Base-by-base conservation (phyloP, 805 yeast genomes). In the Yamadazyma endophytica region DNA sequence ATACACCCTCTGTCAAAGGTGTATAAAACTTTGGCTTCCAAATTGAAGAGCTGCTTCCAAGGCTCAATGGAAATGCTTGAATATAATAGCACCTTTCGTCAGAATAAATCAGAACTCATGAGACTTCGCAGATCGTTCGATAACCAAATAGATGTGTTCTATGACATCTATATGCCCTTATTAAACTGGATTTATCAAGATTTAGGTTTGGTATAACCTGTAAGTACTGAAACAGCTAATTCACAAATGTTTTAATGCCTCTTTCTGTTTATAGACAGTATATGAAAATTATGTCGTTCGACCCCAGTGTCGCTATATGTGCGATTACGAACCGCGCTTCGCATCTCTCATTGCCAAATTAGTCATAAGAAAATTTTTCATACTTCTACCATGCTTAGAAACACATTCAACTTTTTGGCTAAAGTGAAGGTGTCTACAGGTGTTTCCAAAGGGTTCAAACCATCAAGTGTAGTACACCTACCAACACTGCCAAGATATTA, bases 251-350 rank as follows among this genome's bases (percentile, higher is more conserved):
- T 21, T 21, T 18, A 9, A 21, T 13, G 8, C 12, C 12, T 8
- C 12, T 23, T 7, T 9, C 42, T 5, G 4, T 20, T 17, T 17
- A 15, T 19, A n/a, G 14, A 13, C 23, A 12, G 27, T 15, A 22
- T 15, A 22, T 29, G 30, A 13, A 14, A 12, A 16, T 15, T 21
- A 11, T 23, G 6, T 9, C 24, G 12, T 5, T 20, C 28, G 68
- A 61, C 59, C 54, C 52, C n/a, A n/a, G n/a, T n/a, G n/a, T n/a
- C n/a, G n/a, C n/a, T n/a, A n/a, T n/a, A n/a, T n/a, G n/a, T n/a
- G n/a, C n/a, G n/a, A n/a, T n/a, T n/a, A n/a, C 41, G 44, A 32
- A 59, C 65, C 68, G 68, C 68, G 68, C 64, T 56, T 58, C 58
- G 37, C 24, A 16, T 28, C 19, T 26, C 24, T 12, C 26, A 34